Percentiles rank a stretch among this genome's conserved stretches.
phyloP scores from a whole-genome alignment of 148 eudicot species.

The Amaranthus palmeri region DNA sequence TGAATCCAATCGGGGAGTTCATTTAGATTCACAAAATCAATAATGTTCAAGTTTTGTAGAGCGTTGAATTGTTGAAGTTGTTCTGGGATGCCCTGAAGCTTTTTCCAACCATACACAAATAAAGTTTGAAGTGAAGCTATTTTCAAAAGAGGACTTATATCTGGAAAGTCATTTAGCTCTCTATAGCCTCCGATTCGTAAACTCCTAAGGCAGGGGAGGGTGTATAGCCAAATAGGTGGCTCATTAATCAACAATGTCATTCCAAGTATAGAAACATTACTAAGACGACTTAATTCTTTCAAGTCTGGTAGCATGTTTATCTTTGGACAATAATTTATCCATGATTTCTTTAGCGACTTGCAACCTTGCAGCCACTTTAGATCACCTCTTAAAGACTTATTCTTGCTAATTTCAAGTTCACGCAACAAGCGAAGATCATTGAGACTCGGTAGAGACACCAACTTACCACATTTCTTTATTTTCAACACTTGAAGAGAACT shows the following conservation, averaged over 20 bases:
- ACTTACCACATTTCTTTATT: no score
- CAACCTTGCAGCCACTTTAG: background rate
- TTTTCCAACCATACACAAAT: background rate
- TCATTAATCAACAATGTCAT: background rate
- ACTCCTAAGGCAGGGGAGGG: background rate
- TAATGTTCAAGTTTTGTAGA: background rate
- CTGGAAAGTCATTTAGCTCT: background rate
- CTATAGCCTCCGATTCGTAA: background rate
- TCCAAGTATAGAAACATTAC: background rate
- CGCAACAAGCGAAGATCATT: background rate
- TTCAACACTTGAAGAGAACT: no score
- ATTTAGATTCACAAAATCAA: background rate
- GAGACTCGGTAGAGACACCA: background rate
- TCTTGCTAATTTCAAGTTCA: background rate
- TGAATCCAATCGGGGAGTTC: background rate
- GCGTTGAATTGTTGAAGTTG: background rate
- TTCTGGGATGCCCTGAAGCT: background rate
- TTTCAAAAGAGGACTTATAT: background rate
- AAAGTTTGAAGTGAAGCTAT: background rate
- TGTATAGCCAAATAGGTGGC: background rate
- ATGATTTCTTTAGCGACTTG: background rate
- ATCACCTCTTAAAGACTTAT: background rate
- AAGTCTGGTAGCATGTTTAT: background rate
- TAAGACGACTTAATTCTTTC: background rate
- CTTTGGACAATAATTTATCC: background rate